Conservation (phyloP, 306 rosid genomes). For the Vicia sativa region DNA sequence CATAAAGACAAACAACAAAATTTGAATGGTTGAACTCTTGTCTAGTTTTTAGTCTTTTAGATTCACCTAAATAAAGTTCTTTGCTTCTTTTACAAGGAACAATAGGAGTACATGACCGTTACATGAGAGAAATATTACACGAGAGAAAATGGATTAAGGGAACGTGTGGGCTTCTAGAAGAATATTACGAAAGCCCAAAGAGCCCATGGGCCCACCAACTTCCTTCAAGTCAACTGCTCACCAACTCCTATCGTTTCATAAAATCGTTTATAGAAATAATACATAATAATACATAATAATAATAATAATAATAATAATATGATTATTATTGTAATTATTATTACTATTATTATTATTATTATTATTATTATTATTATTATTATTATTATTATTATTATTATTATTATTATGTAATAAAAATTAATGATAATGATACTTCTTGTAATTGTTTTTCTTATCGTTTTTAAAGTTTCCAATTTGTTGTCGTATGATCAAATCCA, state of each 20-base stretch:
- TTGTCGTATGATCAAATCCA: slow-evolving; percentile 4
- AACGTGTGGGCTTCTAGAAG: slow-evolving; percentile 57
- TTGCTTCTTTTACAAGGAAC: slow-evolving; percentile 1
- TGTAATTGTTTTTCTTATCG: background rate
- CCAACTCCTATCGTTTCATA: slow-evolving; percentile 56
- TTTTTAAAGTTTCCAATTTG: slow-evolving; percentile 22
- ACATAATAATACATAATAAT: too few species aligned
- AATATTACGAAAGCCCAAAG: slow-evolving; percentile 46
- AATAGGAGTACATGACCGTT: background rate
- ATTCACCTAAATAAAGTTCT: background rate
- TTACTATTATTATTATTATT: too few species aligned
- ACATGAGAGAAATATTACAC: background rate
- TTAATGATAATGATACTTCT: too few species aligned
- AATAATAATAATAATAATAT: too few species aligned
- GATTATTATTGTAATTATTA: too few species aligned
- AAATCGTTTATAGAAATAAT: background rate
- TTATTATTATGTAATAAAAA: too few species aligned
- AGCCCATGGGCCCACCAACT: slow-evolving; percentile 46
- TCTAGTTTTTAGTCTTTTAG: background rate
- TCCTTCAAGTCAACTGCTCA: slow-evolving; percentile 53
- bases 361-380: too few species aligned
- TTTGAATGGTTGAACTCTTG: background rate
- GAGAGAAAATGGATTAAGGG: background rate
- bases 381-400: too few species aligned
- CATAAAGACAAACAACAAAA: background rate